Evolutionary conservation across 2,329 filamentous ascomycete species (phyloP).

Genomic region (Botrytis sinoallii): DNA sequence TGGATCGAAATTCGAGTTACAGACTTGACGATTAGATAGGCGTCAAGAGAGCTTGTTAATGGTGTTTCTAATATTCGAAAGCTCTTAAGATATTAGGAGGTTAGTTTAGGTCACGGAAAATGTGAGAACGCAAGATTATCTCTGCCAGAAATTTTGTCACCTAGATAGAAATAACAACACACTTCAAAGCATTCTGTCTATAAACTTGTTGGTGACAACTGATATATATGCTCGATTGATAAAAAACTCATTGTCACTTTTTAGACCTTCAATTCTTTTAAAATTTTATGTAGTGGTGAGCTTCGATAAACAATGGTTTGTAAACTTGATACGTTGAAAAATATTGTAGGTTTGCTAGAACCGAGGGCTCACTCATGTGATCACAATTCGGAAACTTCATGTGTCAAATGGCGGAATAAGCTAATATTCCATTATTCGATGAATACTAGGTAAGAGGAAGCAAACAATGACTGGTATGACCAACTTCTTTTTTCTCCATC

Average conservation of each 20-base stretch:
- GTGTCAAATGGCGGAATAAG: background rate
- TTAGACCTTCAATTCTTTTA: background rate
- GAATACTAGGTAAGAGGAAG: background rate
- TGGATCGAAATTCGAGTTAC: no score
- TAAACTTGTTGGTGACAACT: background rate
- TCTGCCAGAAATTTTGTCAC: rapidly evolving
- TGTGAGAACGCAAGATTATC: no score
- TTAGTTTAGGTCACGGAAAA: no score
- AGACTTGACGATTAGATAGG: no score
- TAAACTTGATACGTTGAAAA: background rate
- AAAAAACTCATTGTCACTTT: no score
- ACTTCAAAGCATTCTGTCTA: background rate
- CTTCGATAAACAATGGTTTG: rapidly evolving
- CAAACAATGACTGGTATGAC: background rate
- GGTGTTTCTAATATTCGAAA: no score
- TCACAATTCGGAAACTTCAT: background rate
- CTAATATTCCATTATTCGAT: background rate
- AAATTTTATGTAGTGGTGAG: background rate
- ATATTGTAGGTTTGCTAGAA: background rate
- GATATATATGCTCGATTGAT: background rate
- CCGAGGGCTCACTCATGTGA: background rate
- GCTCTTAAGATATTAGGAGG: no score
- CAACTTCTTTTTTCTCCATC: background rate
- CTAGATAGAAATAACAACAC: background rate
- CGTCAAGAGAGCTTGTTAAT: no score